These are phyloP conservation scores for Xylariaceae sp. DNA, from an alignment of 2,329 filamentous ascomycete species.

Conservation along the genomic window DNA sequence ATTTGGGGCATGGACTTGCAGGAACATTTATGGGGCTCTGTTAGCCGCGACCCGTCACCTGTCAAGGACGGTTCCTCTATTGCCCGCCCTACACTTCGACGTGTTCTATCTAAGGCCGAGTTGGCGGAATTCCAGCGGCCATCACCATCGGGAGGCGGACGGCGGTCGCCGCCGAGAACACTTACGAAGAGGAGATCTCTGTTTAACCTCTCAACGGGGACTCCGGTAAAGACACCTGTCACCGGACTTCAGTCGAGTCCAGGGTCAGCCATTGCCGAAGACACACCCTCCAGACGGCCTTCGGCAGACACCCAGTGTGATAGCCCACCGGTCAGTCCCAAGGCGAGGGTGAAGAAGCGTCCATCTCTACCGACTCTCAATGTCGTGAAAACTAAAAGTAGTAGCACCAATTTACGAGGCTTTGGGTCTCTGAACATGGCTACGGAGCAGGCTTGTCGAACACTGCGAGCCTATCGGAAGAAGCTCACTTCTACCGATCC, in stretches of 20 bases:
- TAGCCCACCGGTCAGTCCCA: slow-evolving; percentile 56
- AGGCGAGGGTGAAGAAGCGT: slow-evolving; percentile 49
- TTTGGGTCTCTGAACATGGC: slow-evolving; percentile 63
- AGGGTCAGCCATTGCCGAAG: slow-evolving; percentile 45
- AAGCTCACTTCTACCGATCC: slow-evolving; percentile 61
- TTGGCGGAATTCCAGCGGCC: slow-evolving; percentile 75
- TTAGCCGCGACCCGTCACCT: slow-evolving; percentile 58
- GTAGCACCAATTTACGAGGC: slow-evolving; percentile 51
- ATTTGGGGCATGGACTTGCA: slow-evolving; percentile 67
- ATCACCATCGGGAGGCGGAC: slow-evolving; percentile 46
- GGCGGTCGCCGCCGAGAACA: slow-evolving; percentile 58
- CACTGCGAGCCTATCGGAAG: slow-evolving; percentile 64
- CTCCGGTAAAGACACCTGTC: slow-evolving; percentile 44
- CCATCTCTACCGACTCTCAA: slow-evolving; percentile 59
- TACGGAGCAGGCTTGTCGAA: slow-evolving; percentile 66
- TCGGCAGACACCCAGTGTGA: slow-evolving; percentile 48
- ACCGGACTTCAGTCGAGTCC: slow-evolving; percentile 46
- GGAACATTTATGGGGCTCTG: slow-evolving; percentile 44
- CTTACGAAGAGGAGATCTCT: slow-evolving; percentile 59
- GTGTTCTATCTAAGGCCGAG: slow-evolving; percentile 85
- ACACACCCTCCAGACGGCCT: slow-evolving; percentile 52
- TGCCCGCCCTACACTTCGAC: slow-evolving; percentile 74
- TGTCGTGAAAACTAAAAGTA: slow-evolving; percentile 53
- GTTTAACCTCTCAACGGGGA: slow-evolving; percentile 45
- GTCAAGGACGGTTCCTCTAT: slow-evolving; percentile 53